Base-by-base conservation (phyloP, 305 asterid genomes). In the Fraxinus nigra region DNA sequence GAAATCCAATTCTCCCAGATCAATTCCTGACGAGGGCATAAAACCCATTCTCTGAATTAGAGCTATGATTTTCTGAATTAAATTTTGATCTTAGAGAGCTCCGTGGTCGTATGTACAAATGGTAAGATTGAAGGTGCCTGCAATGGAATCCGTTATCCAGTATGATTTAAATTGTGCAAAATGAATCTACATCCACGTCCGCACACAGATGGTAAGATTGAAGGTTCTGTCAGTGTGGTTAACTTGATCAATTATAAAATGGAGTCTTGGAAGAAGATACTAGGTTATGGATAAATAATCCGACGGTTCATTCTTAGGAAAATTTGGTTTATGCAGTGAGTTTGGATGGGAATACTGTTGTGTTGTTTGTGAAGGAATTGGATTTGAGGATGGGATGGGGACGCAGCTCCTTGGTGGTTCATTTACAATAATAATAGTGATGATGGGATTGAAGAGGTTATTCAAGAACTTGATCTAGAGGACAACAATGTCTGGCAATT, bases 331-430 rank as follows among this genome's bases (percentile, higher is more conserved):
- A 94, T 86, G 89, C 90, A 38, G 97, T 95, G 37, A 84, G 86
- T 20, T 75, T 94, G 81, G 99, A 96, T 86, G 89, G 90, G 69
- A 85, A 82, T 18, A 91, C 91, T 0, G 93, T 77, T 59, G 90
- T 88, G 26, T 97, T 96, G 84, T 94, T 96, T 85, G 98, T 91
- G 26, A 96, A 95, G 83, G 98, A 98, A 5, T 88, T 95, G 93
- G 92, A 90, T 85, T 85, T 93, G 59, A 35, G 38, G 38, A 35
- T 87, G 98, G 91, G 98, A 35, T 37, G 43, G 43, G 43, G 11
- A 37, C 7, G 10, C 10, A 37, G 10, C 43, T 37, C 43, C 43
- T 37, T 37, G 86, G 26, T 90, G 91, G 92, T 90, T 90, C 76
- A 77, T 90, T 28, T 90, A 95, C 33, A 98, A 95, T 54, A 95